Base-by-base conservation (phyloP, 2,329 filamentous ascomycete genomes). In the Clonostachys chloroleuca region DNA sequence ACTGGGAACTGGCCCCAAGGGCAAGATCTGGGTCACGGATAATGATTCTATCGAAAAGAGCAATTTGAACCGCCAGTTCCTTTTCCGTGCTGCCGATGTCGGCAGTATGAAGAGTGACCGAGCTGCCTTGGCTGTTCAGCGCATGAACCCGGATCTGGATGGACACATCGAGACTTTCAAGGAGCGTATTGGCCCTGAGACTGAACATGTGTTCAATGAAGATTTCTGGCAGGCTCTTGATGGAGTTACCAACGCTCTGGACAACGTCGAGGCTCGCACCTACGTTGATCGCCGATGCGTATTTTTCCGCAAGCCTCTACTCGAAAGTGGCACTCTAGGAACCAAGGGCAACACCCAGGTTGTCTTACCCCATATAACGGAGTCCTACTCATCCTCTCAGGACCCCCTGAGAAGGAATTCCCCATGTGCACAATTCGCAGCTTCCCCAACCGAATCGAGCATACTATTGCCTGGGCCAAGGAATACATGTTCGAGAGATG, bases 11-110 rank as follows among this genome's bases (percentile, higher is more conserved):
- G 94, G 94, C 5, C 89, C 90, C 4, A 81, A 91, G 43, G 94
- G 94, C 59, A 87, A 87, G 67, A 95, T 99, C 59, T 89, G 75
- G 49, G 88, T 99, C 44, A 97, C 95, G 13, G 94, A 99, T 64
- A 97, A 96, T 84, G 94, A 99, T 62, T 92, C 92, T 47, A 99
- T 99, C 57, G 94, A 99, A 72, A 96, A 92, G 81, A 97, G 92
- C 74, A 99, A 99, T 64, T 76, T 99, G 45, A 99, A 99, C 74
- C 82, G 94, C 40, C 94, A 99, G 60, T 99, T 99, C 72, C 70
- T 99, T 16, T 99, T 99, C 81, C 83, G 94, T 47, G 77, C 91
- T 42, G 89, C 89, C 62, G 92, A 99, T 67, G 95, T 99, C 42
- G 94, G 94, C 37, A 85, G 90, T 58, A 83, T 96, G 73, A 99